phyloP scores from a whole-genome alignment of 208 protist genomes.

The Acanthamoeba lenticulata region DNA sequence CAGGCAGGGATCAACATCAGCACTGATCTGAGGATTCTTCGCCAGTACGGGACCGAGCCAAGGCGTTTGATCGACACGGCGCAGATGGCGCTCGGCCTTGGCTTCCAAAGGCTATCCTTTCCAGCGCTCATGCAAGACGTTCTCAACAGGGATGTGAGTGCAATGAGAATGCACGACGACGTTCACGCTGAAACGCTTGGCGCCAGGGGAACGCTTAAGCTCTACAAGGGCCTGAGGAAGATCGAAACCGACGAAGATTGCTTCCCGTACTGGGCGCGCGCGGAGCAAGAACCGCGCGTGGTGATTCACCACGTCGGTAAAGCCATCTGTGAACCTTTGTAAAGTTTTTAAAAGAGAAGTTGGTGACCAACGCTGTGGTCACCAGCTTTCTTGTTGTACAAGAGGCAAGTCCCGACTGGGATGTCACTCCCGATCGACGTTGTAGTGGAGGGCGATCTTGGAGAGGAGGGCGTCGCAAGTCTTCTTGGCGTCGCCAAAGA shows the following conservation, averaged over 20 bases:
- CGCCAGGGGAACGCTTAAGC: neutral
- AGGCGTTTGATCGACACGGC: neutral
- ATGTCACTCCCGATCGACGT: neutral
- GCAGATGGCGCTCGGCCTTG: neutral
- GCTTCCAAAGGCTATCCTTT: neutral
- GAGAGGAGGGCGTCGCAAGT: conserved; percentile 80
- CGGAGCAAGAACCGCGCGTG: neutral
- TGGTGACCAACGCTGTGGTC: too few relatives aligned
- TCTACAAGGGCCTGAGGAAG: neutral
- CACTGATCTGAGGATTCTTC: neutral
- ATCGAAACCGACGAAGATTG: neutral
- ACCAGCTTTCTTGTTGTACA: too few relatives aligned
- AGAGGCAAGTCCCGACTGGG: neutral
- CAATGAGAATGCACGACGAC: neutral
- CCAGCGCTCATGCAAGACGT: neutral
- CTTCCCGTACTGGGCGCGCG: neutral
- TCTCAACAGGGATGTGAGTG: neutral
- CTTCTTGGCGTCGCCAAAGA: conserved; percentile 91
- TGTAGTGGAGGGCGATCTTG: conserved; percentile 57
- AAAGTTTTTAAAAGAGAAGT: too few relatives aligned
- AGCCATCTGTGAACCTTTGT: too few relatives aligned
- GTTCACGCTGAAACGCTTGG: neutral
- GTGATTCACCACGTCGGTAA: neutral
- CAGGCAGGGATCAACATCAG: neutral
- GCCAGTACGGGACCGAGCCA: neutral